phyloP scores from a whole-genome alignment of 2,329 filamentous ascomycete genomes.

The Alternaria hordeiaustralica region DNA sequence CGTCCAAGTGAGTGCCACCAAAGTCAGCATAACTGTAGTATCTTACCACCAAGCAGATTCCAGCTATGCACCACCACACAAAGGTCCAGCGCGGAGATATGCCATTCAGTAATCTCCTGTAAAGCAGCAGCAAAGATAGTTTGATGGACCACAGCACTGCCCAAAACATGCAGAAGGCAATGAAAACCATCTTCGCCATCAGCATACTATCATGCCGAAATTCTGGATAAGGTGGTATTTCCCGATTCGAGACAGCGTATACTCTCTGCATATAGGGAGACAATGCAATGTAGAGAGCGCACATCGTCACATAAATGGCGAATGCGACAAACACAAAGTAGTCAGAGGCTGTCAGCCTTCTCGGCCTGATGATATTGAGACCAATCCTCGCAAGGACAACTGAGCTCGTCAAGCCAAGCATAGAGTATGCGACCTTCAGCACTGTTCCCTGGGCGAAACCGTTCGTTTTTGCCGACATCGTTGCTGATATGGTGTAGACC shows the following conservation, averaged over 20 bases:
- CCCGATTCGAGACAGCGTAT: slow-evolving; percentile 29
- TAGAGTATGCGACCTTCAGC: slow-evolving; percentile 19
- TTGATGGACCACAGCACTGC: slow-evolving; percentile 50
- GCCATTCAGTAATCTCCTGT: slow-evolving; percentile 42
- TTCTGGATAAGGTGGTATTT: slow-evolving; percentile 30
- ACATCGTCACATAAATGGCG: slow-evolving; percentile 34
- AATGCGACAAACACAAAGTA: slow-evolving; percentile 29
- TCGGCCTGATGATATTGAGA: slow-evolving; percentile 10
- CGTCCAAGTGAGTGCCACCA: background rate
- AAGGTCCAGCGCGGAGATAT: slow-evolving; percentile 31
- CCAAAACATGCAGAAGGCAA: slow-evolving; percentile 48
- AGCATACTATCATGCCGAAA: slow-evolving; percentile 34
- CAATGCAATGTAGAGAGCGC: slow-evolving; percentile 43
- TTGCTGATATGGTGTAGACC: background rate
- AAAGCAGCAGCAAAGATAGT: slow-evolving; percentile 48
- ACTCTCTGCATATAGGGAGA: slow-evolving; percentile 43
- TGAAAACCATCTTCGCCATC: slow-evolving; percentile 48
- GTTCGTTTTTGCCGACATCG: slow-evolving; percentile 15
- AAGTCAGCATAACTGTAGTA: background rate
- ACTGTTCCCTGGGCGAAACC: slow-evolving; percentile 17
- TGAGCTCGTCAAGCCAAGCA: slow-evolving; percentile 16
- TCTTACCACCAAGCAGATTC: slow-evolving; percentile 41
- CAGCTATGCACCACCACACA: slow-evolving; percentile 45
- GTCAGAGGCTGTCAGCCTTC: slow-evolving; percentile 9
- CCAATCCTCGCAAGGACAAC: slow-evolving; percentile 15